Base-by-base conservation (phyloP, 148 eudicot species). In the Amaranthus hypochondriacus region DNA sequence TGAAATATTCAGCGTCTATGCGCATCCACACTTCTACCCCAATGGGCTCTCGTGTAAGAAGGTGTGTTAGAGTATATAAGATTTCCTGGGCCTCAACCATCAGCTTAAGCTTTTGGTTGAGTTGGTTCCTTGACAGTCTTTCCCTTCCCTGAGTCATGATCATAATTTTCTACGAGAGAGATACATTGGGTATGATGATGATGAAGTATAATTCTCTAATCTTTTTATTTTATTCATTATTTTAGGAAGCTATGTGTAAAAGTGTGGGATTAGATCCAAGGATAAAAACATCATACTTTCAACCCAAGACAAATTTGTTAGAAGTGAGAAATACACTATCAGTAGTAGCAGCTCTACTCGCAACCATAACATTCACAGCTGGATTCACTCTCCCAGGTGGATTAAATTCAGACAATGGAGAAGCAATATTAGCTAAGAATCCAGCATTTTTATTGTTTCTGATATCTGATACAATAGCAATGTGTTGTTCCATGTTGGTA, bases 361-460 rank as follows among this genome's bases (percentile, higher is more conserved):
- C 74, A 42, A 71, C 66, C 18, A 21, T 71, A n/a, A 57, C 74
- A 7, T 71, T 71, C 15, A 39, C 74, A 0, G 74, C 55, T 5
- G 65, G 66, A 21, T 71, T 58, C 54, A 71, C 44, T 7, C 3
- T 71, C 53, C 74, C 74, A 15, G 66, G 74, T 8, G 66, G 74
- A 5, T 48, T 71, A 18, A 49, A 71, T 9, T 9, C 9, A n/a
- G 47, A 71, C 47, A 15, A 13, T 7, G 74, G 74, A 6, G 74
- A 71, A 9, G 66, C 74, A 5, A n/a, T 71, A 48, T 7, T 71
- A n/a, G 74, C 13, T 2, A 18, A 42, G 6, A 59, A 59, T 7
- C 4, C 66, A 8, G 6, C n/a, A 7, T 59, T 71, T 59, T 0
- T n/a, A 48, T 14, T 59, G 9, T 71, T 71, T 10, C 4, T 71